phyloP scores from a whole-genome alignment of 2,329 filamentous ascomycete genomes.

The Microcyclospora pomicola region DNA sequence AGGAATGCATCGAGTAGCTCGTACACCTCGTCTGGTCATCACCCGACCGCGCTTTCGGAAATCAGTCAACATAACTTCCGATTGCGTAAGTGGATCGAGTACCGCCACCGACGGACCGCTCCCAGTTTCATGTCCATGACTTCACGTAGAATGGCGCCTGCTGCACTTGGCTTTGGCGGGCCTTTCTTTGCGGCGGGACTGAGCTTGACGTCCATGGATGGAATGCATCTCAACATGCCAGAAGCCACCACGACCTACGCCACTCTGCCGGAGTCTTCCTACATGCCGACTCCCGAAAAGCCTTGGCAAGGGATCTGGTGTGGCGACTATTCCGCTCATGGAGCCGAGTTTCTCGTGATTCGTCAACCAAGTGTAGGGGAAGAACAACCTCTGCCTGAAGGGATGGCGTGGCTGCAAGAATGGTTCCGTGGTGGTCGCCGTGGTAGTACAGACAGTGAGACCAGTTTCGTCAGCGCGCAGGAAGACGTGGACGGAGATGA shows the following conservation, averaged over 20 bases:
- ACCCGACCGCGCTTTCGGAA: conserved; percentile 41
- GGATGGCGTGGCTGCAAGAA: conserved; percentile 18
- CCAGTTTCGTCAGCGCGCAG: conserved; percentile 12
- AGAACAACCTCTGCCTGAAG: conserved; percentile 25
- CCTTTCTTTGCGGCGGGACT: conserved; percentile 25
- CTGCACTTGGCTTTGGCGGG: conserved; percentile 19
- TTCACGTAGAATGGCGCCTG: conserved; percentile 9
- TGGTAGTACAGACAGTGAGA: conserved; percentile 9
- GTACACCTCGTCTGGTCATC: conserved; percentile 32
- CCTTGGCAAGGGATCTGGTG: conserved; percentile 88
- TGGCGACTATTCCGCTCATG: conserved; percentile 77
- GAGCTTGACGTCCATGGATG: conserved; percentile 14
- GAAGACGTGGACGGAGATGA: conserved; percentile 25
- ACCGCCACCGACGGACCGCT: conserved; percentile 27
- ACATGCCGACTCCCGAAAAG: conserved; percentile 65
- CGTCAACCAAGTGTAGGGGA: conserved; percentile 51
- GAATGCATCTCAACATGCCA: conserved; percentile 27
- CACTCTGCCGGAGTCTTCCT: conserved; percentile 60
- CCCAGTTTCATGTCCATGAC: conserved; percentile 15
- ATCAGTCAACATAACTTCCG: conserved; percentile 59
- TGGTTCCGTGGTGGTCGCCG: conserved; percentile 17
- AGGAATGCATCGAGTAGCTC: conserved; percentile 35
- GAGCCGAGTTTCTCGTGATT: conserved; percentile 75
- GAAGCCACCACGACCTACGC: conserved; percentile 50
- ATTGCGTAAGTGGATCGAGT: conserved; percentile 63